These are phyloP conservation scores for Arachnomyces sp. DNA, from an alignment of 2,329 filamentous ascomycete species.

Conservation along the genomic window DNA sequence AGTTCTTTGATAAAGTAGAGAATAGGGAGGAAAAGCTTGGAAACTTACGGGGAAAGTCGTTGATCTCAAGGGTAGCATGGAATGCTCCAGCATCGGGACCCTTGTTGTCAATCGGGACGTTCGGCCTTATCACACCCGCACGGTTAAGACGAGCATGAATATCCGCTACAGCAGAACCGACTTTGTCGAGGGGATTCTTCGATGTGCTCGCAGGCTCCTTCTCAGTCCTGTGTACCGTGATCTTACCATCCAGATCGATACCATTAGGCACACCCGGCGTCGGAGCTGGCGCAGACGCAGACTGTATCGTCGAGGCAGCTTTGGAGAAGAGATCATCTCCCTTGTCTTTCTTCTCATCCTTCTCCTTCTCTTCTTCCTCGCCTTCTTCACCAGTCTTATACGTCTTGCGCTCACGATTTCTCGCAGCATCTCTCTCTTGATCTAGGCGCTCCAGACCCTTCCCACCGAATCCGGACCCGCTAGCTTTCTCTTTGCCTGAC, in stretches of 20 bases:
- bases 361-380: constrained; percentile 60
- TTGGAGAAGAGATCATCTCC: constrained; percentile 47
- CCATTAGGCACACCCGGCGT: constrained; percentile 44
- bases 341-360: constrained; percentile 62
- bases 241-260: constrained; percentile 58
- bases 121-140: constrained; percentile 79
- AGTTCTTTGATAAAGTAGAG: constrained; percentile 1
- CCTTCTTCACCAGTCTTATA: constrained; percentile 85
- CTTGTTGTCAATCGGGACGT: constrained; percentile 96
- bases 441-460: constrained; percentile 90
- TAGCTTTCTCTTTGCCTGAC: constrained; percentile 78
- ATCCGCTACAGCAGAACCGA: constrained; percentile 78
- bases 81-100: constrained; percentile 93
- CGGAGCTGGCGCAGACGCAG: constrained; percentile 44
- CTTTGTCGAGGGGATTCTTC: constrained; percentile 71
- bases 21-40: constrained; percentile 1
- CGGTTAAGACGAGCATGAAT: constrained; percentile 88
- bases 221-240: constrained; percentile 65
- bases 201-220: constrained; percentile 35
- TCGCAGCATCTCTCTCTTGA: constrained; percentile 79
- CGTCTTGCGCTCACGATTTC: constrained; percentile 75
- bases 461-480: constrained; percentile 79
- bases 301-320: constrained; percentile 56
- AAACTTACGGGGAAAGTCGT: constrained; percentile 77
- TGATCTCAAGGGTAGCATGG: constrained; percentile 96